These are phyloP conservation scores for Fusarium sp. DNA, from an alignment of 2,329 filamentous ascomycete species.

Conservation along the genomic window DNA sequence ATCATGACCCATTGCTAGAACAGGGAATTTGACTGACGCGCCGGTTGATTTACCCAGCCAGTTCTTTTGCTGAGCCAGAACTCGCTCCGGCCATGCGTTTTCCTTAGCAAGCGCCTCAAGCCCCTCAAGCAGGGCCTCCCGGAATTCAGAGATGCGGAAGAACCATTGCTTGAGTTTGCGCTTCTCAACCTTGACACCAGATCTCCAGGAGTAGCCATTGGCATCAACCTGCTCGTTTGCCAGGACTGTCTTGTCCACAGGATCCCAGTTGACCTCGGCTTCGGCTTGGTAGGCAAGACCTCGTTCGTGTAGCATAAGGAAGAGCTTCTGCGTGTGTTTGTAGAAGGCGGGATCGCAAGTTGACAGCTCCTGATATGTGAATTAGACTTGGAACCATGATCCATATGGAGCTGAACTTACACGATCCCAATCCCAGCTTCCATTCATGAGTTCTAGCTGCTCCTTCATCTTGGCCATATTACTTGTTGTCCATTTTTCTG, in stretches of 20 bases:
- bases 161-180: constrained; percentile 88
- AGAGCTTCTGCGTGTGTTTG: constrained; percentile 88
- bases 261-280: constrained; percentile 90
- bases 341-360: constrained; percentile 90
- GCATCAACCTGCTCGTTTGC: constrained; percentile 95
- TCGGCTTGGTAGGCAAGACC: constrained; percentile 86
- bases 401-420: constrained; percentile 61
- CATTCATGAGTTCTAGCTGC: constrained; percentile 83
- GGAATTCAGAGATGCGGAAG: constrained; percentile 82
- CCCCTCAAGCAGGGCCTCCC: constrained; percentile 77
- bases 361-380: constrained; percentile 73
- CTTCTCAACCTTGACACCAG: constrained; percentile 85
- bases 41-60: constrained; percentile 87
- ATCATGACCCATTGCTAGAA: constrained; percentile 59
- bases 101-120: constrained; percentile 72
- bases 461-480: constrained; percentile 90
- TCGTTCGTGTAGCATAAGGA: constrained; percentile 78
- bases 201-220: constrained; percentile 87
- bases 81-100: constrained; percentile 82
- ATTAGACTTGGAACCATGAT: neutral
- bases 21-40: constrained; percentile 76
- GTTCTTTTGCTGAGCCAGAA: constrained; percentile 84
- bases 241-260: constrained; percentile 87
- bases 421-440: constrained; percentile 83
- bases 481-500: constrained; percentile 79